Evolutionary conservation across 2,329 filamentous ascomycete genomes (phyloP), one percentile per base, ranked within the genome.

Genomic region (Lecanicillium sp.): DNA sequence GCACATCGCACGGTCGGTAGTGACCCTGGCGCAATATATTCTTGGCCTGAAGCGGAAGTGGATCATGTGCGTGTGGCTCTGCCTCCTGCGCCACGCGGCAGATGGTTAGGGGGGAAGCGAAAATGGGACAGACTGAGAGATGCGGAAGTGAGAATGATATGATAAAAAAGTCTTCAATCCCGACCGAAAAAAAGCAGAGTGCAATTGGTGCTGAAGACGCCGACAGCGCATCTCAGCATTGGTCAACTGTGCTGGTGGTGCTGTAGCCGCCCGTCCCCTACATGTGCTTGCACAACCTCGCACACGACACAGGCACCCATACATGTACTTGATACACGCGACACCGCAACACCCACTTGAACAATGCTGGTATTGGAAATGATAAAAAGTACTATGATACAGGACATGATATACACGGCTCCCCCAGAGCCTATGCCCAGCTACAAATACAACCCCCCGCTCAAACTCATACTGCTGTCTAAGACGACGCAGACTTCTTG

Each of bases 401-500:
- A 49, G 24, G 46, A 29, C 38, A 49, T 49, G 33, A 48, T 49
- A 27, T 49, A 49, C 47, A 49, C 47, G 36, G 21, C 46, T 43
- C 38, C 38, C 33, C 39, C 44, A 36, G 44, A 48, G 44, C 30
- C 44, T 35, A 41, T 41, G 37, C 44, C 44, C 44, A 27, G 38
- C 40, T 44, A 39, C 9, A 49, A 39, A 40, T 44, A 49, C 39
- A 44, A 30, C 40, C 10, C 17, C 24, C 12, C 23, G 21, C 15
- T 37, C 17, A 4, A 15, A 21, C 20, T 15, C 5, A n/a, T 32
- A n/a, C n/a, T n/a, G n/a, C n/a, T 29, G 37, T 20, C 37, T 37
- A 33, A 8, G 30, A 7, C n/a, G 30, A 33, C 10, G 44, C 7
- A 12, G 26, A 26, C 38, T 41, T 79, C 73, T 86, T 86, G 63